Evolutionary conservation across 1,284 basidiomycete species (phyloP), one percentile per base, ranked within the genome.

Genomic region (Naganishia cerealis): DNA sequence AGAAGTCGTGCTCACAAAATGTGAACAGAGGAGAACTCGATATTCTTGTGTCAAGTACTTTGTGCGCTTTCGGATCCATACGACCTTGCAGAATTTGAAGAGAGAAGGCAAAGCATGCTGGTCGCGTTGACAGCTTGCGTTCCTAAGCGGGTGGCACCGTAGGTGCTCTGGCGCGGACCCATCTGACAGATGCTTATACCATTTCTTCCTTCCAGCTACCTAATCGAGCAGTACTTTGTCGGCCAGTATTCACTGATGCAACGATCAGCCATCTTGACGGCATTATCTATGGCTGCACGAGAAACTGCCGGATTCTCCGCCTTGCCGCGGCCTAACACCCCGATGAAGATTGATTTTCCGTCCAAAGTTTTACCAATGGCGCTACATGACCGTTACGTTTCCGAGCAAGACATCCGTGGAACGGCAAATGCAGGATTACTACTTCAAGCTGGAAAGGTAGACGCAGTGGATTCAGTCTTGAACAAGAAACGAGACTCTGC

Each of bases 201-300:
- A 33, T 52, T 16, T 63, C 26, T 16, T 53, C 43, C 38, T 33
- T 62, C 1, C 75, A 94, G 92, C 3, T 85, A 86, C 57, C 82
- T 95, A n/a, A 87, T 90, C 55, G 92, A 97, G 76, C 91, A 96
- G 75, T 92, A 93, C 79, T 98, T 97, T 81, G 88, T 88, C 70
- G 89, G 90, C 59, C 91, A 94, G 73, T 97, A 95, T 78, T 93
- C 93, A 0, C 86, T 86, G 5, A 85, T 87, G 26, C 93, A 98
- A 75, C 87, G 94, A 13, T 88, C 87, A 70, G 86, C 86, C 6
- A 92, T 95, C 75, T 84, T 98, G 39, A 92, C 90, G 65, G 89
- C 92, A 0, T 82, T 99, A 0, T 92, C 90, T 0, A 80, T 92
- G 57, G 91, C 91, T 3, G 91, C 92, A 4, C 83, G 91, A 63